Conservation (phyloP, 2,329 filamentous ascomycete genomes). For the Pyrenophora graminea region DNA sequence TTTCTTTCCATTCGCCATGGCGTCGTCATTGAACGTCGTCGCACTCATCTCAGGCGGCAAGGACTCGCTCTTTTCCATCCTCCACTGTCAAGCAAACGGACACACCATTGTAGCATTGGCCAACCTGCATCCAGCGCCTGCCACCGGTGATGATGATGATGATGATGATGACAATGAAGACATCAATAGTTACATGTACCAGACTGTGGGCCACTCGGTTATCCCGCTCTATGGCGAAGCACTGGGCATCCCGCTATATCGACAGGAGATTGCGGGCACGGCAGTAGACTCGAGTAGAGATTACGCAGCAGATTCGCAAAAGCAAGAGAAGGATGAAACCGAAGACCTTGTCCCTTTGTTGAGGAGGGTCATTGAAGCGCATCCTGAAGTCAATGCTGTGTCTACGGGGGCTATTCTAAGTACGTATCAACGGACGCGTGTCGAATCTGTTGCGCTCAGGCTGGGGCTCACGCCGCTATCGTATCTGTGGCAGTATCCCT, state of each 20-base stretch:
- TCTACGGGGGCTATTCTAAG: constrained; percentile 91
- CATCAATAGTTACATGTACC: constrained; percentile 99
- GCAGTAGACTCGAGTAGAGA: constrained; percentile 73
- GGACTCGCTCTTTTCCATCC: constrained; percentile 90
- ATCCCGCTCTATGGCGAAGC: constrained; percentile 83
- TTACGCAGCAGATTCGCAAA: constrained; percentile 56
- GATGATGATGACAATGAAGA: constrained; percentile 61
- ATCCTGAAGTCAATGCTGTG: constrained; percentile 83
- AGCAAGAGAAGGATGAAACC: constrained; percentile 69
- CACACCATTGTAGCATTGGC: constrained; percentile 86
- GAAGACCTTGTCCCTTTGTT: constrained; percentile 83
- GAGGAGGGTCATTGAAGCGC: constrained; percentile 63
- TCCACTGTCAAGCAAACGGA: constrained; percentile 86
- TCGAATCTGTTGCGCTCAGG: constrained; percentile 86
- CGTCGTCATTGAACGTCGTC: constrained; percentile 63
- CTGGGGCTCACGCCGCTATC: constrained; percentile 82
- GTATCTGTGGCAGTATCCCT: constrained; percentile 90
- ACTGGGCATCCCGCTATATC: constrained; percentile 81
- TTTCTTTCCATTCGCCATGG: constrained; percentile 9
- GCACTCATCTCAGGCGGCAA: constrained; percentile 95
- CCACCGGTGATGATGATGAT: constrained; percentile 34
- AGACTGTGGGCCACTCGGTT: constrained; percentile 88
- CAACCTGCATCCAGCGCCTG: constrained; percentile 72
- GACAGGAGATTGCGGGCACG: constrained; percentile 72
- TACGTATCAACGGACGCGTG: constrained; percentile 93